Base-by-base conservation (phyloP, 352 stramenopile species). In the Globisporangium spiculum region DNA sequence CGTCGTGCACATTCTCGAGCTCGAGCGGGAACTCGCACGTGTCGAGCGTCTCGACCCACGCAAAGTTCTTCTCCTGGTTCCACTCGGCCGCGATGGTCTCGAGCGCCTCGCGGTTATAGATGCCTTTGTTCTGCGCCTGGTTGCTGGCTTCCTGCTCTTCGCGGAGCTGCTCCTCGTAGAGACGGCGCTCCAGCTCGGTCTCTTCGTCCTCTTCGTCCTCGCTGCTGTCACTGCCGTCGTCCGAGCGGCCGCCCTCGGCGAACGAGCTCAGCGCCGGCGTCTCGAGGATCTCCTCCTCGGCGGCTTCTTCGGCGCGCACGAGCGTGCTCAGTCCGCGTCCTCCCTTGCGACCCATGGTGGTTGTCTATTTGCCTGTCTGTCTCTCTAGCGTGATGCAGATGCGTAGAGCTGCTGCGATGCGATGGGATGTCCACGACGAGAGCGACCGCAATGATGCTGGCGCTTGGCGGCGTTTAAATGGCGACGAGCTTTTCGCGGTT, bases 201-300 rank as follows among this genome's bases (percentile, higher is more conserved):
- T 94, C 87, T 1, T 78, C 78, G 54, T 90, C 82, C 3, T 81
- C 83, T 9, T 84, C 83, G 36, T 81, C 72, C 5, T 90, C 76
- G 30, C 74, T 74, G 44, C 73, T 74, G 55, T 64, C 68, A 44
- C 73, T 73, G n/a, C 76, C 77, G 59, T 62, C 70, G 63, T 58
- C 44, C 16, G 60, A 55, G 18, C 67, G 67, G 8, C 56, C 72
- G 27, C 27, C 64, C 5, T 64, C 62, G 0, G 62, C 75, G 7
- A 87, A 76, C 53, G 78, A 81, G 53, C 83, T 92, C 26, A 96
- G 75, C 18, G 84, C 86, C 18, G 88, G 86, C 68, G 87, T 92
- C 77, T 93, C 84, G 22, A 95, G 82, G 61, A 95, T 93, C 66
- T 95, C 87, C 60, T 91, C 80, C 67, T 95, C 87, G 0, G 83